Evolutionary conservation across 176 grass and related monocot genomes (phyloP).

Genomic region (Thalia dealbata): DNA sequence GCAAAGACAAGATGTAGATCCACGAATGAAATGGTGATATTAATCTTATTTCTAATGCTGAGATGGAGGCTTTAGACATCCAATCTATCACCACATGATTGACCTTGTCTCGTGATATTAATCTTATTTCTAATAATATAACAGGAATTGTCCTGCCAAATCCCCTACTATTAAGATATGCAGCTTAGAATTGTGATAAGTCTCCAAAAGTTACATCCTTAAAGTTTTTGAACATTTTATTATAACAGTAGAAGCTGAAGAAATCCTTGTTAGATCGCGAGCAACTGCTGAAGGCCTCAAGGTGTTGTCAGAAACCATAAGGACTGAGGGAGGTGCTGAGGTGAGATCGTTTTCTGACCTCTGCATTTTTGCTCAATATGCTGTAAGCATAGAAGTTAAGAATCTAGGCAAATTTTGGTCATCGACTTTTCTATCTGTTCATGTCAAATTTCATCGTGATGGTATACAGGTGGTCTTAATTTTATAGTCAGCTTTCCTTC

Average conservation of each 20-base stretch:
- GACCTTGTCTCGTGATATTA: not conserved
- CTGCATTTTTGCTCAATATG: not conserved
- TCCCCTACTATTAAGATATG: not conserved
- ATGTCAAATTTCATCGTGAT: not conserved
- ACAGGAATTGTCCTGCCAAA: not conserved
- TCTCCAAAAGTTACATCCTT: not conserved
- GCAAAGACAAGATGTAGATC: too few relatives aligned
- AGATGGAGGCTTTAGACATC: not conserved
- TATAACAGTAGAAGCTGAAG: conserved; percentile 72
- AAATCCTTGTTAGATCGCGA: conserved; percentile 66
- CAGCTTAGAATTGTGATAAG: not conserved
- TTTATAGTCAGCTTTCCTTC: not conserved
- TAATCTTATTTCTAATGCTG: too few relatives aligned
- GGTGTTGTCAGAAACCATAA: conserved; percentile 62
- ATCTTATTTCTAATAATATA: not conserved
- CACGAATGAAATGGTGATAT: too few relatives aligned
- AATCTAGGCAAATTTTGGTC: too few relatives aligned
- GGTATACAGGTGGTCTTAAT: too few relatives aligned
- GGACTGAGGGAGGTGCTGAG: conserved; percentile 60
- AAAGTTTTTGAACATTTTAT: not conserved
- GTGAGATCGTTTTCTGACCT: conserved; percentile 19
- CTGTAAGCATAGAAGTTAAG: not conserved
- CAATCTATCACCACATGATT: not conserved
- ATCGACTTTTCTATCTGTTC: not conserved
- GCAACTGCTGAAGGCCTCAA: conserved; percentile 67